Evolutionary conservation across 805 yeast genomes (phyloP), one percentile per base, ranked within the genome.

Genomic region (Kuraishia cidri): DNA sequence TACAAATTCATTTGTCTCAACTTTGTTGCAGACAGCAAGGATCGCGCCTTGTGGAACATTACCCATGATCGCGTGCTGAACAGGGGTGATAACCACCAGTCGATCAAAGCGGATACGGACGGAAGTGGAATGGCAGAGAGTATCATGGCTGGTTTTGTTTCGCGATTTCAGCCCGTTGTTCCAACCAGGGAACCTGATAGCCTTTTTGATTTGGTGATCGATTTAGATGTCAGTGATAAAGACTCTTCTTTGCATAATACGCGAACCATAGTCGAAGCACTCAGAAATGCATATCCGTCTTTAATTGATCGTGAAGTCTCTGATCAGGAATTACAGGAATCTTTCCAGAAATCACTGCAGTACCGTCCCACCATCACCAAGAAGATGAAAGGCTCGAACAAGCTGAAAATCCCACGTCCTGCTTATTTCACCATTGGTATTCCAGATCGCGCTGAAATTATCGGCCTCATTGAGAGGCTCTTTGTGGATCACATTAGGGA

Each of bases 31-130:
- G 26, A 40, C 6, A 31, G 30, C 5, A 36, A 40, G 4, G 46
- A 48, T 26, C 41, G 55, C 4, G 43, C 53, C 4, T 43, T 77
- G 1, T 69, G 74, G 69, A 43, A 60, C 2, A 37, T 75, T 1
- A 83, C 96, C 0, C 53, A 59, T 6, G 51, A 60, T 0, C 64
- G 97, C 35, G 80, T 90, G 0, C 31, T 63, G 5, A 47, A 49
- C 3, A 67, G 98, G 44, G 97, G 96, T 3, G 87, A 87, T 47
- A 79, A 83, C 41, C 98, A 92, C 51, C 95, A 83, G 51, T 75
- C 88, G 2, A 83, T 92, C 24, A 75, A 79, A 41, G 65, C 62
- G 4, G 51, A 47, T 0, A 46, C 55, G 3, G 64, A 69, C 35
- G 75, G 78, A 7, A 60, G 61, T 4, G 53, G 55, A 12, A 61